Evolutionary conservation across 805 yeast species (phyloP), one percentile per base, ranked within the genome.

Genomic region (Metschnikowia reukaufii): DNA sequence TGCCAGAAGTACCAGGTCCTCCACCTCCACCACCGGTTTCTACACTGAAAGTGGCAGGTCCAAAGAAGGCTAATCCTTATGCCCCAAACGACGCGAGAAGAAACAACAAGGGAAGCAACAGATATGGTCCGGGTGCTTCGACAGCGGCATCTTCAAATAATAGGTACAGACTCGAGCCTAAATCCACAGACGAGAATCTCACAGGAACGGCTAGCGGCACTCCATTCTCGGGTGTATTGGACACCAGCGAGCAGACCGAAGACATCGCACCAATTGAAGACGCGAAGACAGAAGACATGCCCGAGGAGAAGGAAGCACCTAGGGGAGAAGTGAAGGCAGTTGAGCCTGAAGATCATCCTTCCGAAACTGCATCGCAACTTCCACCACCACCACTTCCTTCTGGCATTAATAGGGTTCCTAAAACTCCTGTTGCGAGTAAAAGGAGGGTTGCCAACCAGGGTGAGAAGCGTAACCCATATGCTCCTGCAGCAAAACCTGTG

Each of bases 41-140:
- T 13, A 36, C 30, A 8, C 19, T 4, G 13, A 18, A 13, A n/a
- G 20, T 15, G n/a, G 17, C 36, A 10, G 42, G 17, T 10, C 45
- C 45, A 13, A 36, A 16, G 30, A 46, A 31, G 35, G 48, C 45
- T 12, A 70, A 70, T 44, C 74, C 74, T 4, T 71, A 70, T 50
- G 74, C 74, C 7, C 74, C 74, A 18, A 62, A 59, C 7, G 58
- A 51, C 1, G 33, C 52, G 2, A 34, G 49, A 38, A 36, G 36
- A 13, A 35, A 50, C 15, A 31, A 49, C 6, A 55, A 39, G 49
- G 42, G 50, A n/a, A 36, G 39, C 16, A 41, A 56, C 15, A 51
- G 36, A 21, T 52, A 52, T 19, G 55, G 56, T 2, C 54, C 56
- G 4, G 36, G 56, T 13, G 40, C 34, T 1, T 42, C 36, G 9